Conservation (phyloP, 2,329 filamentous ascomycete species). For the Beauveria scarabaeidicola region DNA sequence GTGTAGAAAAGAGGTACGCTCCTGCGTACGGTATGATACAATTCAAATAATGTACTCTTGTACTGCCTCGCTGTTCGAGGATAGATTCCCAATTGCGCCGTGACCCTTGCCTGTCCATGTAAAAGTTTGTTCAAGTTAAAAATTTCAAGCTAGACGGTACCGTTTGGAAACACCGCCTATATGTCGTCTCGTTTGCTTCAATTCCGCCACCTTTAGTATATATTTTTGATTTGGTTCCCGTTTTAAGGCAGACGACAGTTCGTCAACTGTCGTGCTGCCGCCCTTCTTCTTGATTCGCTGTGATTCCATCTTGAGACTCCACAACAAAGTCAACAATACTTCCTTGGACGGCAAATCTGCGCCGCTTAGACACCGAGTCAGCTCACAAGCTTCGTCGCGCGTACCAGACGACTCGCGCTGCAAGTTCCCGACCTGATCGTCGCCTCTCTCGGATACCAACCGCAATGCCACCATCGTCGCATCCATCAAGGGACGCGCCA, state of each 20-base stretch:
- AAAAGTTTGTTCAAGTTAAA: slow-evolving; percentile 9
- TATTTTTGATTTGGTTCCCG: slow-evolving; percentile 17
- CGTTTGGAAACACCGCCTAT: slow-evolving; percentile 14
- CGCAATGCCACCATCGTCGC: slow-evolving; percentile 66
- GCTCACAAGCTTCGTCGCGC: slow-evolving; percentile 28
- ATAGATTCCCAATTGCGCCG: slow-evolving; percentile 13
- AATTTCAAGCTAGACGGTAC: slow-evolving; percentile 17
- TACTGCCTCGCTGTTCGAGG: slow-evolving; percentile 5
- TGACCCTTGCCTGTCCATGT: slow-evolving; percentile 8
- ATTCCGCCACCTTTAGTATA: slow-evolving; percentile 18
- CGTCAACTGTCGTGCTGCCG: slow-evolving; percentile 15
- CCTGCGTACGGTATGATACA: slow-evolving; percentile 3
- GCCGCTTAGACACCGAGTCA: slow-evolving; percentile 29
- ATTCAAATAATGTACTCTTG: not conserved
- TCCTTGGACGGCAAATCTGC: slow-evolving; percentile 38
- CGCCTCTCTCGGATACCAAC: slow-evolving; percentile 54
- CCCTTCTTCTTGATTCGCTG: slow-evolving; percentile 23
- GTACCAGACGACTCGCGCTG: slow-evolving; percentile 24
- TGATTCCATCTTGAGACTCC: slow-evolving; percentile 36
- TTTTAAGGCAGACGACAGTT: slow-evolving; percentile 19
- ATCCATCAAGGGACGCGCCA: slow-evolving; percentile 67
- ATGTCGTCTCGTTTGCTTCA: slow-evolving; percentile 10
- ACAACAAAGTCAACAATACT: slow-evolving; percentile 39
- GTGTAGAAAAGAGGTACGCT: not conserved
- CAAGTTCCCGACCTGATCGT: slow-evolving; percentile 35